A percentile compares a stretch with the other conserved stretches of the same genome.
Evolutionary conservation across 1,284 basidiomycete species (phyloP).

Genomic region (Ustilago cynodontis): DNA sequence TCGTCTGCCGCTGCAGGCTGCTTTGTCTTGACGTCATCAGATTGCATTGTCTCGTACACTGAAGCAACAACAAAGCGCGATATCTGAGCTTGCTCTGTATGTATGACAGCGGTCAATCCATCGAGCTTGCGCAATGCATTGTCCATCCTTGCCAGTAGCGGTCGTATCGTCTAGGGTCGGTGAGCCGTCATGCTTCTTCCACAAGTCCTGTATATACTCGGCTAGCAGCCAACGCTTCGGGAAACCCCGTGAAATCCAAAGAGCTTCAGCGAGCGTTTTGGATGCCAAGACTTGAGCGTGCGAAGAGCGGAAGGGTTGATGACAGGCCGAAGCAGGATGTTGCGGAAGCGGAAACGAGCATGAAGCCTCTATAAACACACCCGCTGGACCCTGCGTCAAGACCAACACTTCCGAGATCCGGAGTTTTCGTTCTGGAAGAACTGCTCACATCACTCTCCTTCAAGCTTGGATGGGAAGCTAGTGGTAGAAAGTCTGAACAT

Average conservation of each 20-base stretch:
- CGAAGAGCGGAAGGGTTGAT: background rate
- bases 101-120: conserved; percentile 18
- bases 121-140: conserved; percentile 10
- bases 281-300: no score
- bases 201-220: background rate
- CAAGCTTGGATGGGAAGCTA: no score
- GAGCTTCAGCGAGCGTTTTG: no score
- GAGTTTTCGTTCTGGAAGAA: background rate
- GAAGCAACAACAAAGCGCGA: conserved; percentile 9
- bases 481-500: no score
- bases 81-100: conserved; percentile 1
- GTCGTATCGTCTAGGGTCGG: background rate
- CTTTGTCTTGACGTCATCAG: background rate
- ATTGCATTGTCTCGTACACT: background rate
- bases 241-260: no score
- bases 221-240: background rate
- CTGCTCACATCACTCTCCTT: background rate
- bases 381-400: conserved; percentile 27
- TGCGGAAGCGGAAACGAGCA: conserved; percentile 5
- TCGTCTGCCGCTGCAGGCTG: conserved; percentile 1
- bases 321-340: background rate
- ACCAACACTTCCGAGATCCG: conserved; percentile 15
- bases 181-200: background rate
- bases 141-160: conserved; percentile 8
- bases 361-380: background rate